phyloP scores from a whole-genome alignment of 768 basidiomycete species.

The Suillus subluteus region DNA sequence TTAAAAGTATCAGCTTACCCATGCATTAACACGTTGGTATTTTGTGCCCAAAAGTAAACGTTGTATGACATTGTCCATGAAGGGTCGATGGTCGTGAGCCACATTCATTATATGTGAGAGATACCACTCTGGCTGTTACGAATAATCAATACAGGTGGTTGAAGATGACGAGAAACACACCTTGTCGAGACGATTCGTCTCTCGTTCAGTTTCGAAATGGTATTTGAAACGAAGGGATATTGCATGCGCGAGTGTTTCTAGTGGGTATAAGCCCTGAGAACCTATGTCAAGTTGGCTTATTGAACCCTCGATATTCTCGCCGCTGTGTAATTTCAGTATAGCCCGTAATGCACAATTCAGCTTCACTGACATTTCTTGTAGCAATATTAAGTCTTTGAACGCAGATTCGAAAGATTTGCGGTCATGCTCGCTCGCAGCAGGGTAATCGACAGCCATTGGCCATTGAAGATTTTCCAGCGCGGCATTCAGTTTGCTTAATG shows the following conservation, averaged over 20 bases:
- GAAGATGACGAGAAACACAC: conserved; percentile 39
- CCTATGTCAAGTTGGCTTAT: conserved; percentile 16
- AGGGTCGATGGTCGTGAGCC: conserved; percentile 79
- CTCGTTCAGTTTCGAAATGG: conserved; percentile 86
- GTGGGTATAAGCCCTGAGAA: conserved; percentile 69
- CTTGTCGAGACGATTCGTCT: conserved; percentile 94
- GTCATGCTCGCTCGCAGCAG: conserved; percentile 48
- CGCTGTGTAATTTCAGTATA: conserved; percentile 41
- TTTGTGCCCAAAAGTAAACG: conserved; percentile 65
- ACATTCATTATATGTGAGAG: conserved; percentile 90
- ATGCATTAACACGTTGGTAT: conserved; percentile 68
- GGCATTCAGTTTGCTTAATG: conserved; percentile 58
- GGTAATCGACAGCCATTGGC: conserved; percentile 78
- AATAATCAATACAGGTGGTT: not conserved
- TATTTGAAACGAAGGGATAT: conserved; percentile 89
- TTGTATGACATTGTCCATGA: conserved; percentile 80
- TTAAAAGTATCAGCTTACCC: conserved; percentile 51
- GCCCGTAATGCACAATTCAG: not conserved
- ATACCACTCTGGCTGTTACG: conserved; percentile 90
- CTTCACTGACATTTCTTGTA: conserved; percentile 76
- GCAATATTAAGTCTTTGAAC: conserved; percentile 72
- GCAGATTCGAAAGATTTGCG: conserved; percentile 72
- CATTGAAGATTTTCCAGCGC: conserved; percentile 81
- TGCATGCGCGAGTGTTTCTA: conserved; percentile 84
- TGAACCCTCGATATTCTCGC: conserved; percentile 43